Percentiles rank a stretch among this genome's conserved stretches.
Conservation (phyloP, 208 protist genomes). For the Acanthamoeba castellanii region DNA sequence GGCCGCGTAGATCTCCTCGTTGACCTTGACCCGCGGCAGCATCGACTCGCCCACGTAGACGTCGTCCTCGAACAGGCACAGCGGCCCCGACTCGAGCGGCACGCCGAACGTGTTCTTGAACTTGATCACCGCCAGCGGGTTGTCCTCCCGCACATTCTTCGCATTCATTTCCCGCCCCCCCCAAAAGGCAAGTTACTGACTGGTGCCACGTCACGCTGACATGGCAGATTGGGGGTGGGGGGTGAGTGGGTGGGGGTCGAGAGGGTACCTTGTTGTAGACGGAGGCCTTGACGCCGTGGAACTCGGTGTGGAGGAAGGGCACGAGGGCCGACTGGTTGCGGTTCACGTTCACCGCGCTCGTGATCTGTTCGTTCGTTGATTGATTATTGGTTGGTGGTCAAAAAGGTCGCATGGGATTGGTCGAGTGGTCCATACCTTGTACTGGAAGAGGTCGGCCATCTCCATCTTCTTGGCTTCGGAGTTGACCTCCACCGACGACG, state of each 20-base stretch:
- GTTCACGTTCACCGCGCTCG: constrained; percentile 9
- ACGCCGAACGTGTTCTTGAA: constrained; percentile 16
- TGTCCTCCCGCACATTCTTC: neutral
- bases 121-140: neutral
- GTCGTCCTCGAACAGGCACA: neutral
- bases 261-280: neutral
- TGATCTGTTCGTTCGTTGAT: neutral
- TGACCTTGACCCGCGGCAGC: constrained; percentile 54
- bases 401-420: no score
- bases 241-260: no score
- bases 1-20: constrained; percentile 40
- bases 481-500: constrained; percentile 31
- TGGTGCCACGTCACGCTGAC: no score
- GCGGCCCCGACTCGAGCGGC: neutral
- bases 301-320: neutral
- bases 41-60: neutral
- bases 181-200: no score
- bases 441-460: constrained; percentile 47
- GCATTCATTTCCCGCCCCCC: no score
- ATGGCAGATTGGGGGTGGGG: neutral
- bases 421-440: neutral
- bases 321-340: constrained; percentile 13
- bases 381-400: neutral
- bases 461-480: constrained; percentile 30
- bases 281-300: neutral